Evolutionary conservation across 2,329 filamentous ascomycete species (phyloP).

Genomic region (Xylaria sp.): DNA sequence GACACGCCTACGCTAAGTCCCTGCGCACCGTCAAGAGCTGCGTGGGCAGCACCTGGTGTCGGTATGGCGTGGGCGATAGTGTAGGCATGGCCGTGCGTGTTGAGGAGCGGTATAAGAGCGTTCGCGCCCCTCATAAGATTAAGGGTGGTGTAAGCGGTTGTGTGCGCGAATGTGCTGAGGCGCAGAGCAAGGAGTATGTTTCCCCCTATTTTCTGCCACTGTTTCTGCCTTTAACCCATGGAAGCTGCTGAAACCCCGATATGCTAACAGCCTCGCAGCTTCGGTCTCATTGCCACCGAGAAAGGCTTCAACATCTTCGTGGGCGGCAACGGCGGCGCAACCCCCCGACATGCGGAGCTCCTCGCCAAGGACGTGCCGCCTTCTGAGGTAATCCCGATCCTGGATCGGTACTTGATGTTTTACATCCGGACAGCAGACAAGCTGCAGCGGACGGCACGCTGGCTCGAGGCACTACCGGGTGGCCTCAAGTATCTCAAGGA

Average conservation of each 20-base stretch:
- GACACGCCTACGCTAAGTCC: slow-evolving; percentile 90
- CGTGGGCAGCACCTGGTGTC: slow-evolving; percentile 90
- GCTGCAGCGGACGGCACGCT: slow-evolving; percentile 86
- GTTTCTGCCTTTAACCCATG: neutral
- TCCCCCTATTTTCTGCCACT: neutral
- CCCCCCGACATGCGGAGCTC: slow-evolving; percentile 82
- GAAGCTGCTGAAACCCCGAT: neutral
- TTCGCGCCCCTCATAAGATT: slow-evolving; percentile 88
- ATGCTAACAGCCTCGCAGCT: slow-evolving; percentile 58
- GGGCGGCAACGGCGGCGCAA: slow-evolving; percentile 87
- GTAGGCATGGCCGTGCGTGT: slow-evolving; percentile 89
- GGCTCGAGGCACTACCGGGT: slow-evolving; percentile 85
- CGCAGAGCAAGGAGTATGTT: slow-evolving; percentile 86
- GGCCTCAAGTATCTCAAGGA: slow-evolving; percentile 84
- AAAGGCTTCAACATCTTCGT: slow-evolving; percentile 96
- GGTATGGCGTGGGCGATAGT: slow-evolving; percentile 88
- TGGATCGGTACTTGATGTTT: slow-evolving; percentile 91
- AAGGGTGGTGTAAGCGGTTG: slow-evolving; percentile 92
- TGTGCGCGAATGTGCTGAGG: slow-evolving; percentile 92
- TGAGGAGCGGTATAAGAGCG: slow-evolving; percentile 91
- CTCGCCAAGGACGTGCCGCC: slow-evolving; percentile 87
- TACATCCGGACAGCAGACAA: slow-evolving; percentile 94
- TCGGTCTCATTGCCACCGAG: slow-evolving; percentile 89
- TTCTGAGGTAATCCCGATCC: slow-evolving; percentile 81
- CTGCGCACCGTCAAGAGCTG: slow-evolving; percentile 91